phyloP scores from a whole-genome alignment of 1,284 basidiomycete genomes.

The Rhodotorula sp. region DNA sequence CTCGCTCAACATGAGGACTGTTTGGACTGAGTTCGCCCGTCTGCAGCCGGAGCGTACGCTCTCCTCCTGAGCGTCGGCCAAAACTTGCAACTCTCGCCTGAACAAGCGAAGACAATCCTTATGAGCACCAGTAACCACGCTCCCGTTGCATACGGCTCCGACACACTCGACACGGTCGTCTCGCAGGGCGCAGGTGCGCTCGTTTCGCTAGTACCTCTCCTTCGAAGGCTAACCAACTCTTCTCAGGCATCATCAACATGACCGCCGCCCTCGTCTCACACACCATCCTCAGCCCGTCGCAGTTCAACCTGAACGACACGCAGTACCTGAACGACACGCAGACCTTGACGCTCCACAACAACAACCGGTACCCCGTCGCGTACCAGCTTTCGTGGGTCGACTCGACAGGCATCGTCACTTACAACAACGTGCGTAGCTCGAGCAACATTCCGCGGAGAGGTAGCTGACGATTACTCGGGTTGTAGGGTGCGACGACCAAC shows the following conservation, averaged over 20 bases:
- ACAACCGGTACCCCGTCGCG: slow-evolving; percentile 8
- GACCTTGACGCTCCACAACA: slow-evolving; percentile 47
- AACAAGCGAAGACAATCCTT: slow-evolving; percentile 58
- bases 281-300: slow-evolving; percentile 60
- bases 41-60: slow-evolving; percentile 64
- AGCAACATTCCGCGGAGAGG: not conserved
- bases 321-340: slow-evolving; percentile 57
- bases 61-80: slow-evolving; percentile 60
- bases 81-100: slow-evolving; percentile 54
- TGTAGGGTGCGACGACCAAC: slow-evolving; percentile 21
- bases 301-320: slow-evolving; percentile 69
- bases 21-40: slow-evolving; percentile 50
- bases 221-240: not conserved
- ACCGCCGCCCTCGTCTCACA: slow-evolving; percentile 62
- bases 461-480: not conserved
- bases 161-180: slow-evolving; percentile 58
- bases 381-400: slow-evolving; percentile 14
- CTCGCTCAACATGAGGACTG: slow-evolving; percentile 1
- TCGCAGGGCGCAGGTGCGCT: slow-evolving; percentile 57
- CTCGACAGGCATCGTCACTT: slow-evolving; percentile 13
- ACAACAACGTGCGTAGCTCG: slow-evolving; percentile 18
- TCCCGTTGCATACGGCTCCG: slow-evolving; percentile 55
- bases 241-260: slow-evolving; percentile 63
- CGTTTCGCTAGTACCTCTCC: not conserved
- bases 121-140: slow-evolving; percentile 61